Conservation (phyloP, 495 filamentous ascomycete species). For the Durotheca rogersii region DNA sequence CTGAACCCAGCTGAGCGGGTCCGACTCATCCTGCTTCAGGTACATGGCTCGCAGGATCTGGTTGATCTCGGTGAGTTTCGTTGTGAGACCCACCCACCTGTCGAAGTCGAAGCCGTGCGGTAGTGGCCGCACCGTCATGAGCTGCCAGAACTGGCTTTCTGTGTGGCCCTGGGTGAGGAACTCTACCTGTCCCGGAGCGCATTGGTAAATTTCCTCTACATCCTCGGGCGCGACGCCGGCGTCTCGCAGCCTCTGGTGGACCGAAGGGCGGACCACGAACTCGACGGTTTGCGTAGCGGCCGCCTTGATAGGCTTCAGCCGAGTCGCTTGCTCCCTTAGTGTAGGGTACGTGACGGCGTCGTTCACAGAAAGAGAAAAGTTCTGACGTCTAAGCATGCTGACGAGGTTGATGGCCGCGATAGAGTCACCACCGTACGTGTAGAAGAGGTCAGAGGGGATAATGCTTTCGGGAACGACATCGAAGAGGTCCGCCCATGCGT, state of each 20-base stretch:
- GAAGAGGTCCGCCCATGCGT: background rate
- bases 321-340: background rate
- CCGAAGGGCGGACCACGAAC: background rate
- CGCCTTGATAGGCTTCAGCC: background rate
- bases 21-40: background rate
- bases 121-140: background rate
- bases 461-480: background rate
- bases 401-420: conserved; percentile 1
- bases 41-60: conserved; percentile 1
- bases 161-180: background rate
- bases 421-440: background rate
- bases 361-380: background rate
- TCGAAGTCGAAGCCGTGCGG: background rate
- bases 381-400: background rate
- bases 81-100: background rate
- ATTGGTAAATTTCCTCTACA: background rate
- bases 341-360: background rate
- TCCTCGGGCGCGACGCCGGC: background rate
- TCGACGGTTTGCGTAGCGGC: background rate
- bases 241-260: background rate
- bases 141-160: background rate
- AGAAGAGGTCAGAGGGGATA: background rate
- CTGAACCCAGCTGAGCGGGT: background rate
- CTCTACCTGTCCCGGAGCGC: background rate
- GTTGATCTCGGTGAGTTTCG: background rate